These are phyloP conservation scores for Solanum neorickii DNA, from an alignment of 257 asterid species.

Conservation along the genomic window DNA sequence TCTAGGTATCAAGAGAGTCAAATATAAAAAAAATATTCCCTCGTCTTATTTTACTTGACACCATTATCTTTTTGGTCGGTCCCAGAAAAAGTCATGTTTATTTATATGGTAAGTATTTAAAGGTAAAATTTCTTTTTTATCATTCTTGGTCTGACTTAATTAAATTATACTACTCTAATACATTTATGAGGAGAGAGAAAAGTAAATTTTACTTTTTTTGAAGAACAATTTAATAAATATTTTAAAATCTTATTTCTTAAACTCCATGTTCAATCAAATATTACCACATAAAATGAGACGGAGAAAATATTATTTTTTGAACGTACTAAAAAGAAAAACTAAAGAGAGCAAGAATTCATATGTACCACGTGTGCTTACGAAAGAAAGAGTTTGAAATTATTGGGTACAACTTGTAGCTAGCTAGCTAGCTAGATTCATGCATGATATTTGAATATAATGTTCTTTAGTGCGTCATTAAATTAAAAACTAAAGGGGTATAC, in stretches of 20 bases:
- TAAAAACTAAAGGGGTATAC: neutral
- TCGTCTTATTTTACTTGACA: too few relatives aligned
- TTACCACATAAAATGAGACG: fast-evolving
- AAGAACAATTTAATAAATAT: fast-evolving
- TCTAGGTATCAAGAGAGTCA: neutral
- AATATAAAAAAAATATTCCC: neutral
- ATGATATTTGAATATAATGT: neutral
- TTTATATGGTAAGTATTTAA: too few relatives aligned
- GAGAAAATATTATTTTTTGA: neutral
- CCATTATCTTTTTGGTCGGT: too few relatives aligned
- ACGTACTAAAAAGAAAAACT: neutral
- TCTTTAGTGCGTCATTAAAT: neutral
- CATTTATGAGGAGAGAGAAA: too few relatives aligned
- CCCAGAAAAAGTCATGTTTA: too few relatives aligned
- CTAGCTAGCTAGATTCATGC: neutral
- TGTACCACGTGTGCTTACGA: neutral
- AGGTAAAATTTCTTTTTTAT: too few relatives aligned
- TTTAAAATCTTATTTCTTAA: too few relatives aligned
- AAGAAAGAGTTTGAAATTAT: neutral
- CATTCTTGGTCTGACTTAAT: too few relatives aligned
- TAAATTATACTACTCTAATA: too few relatives aligned
- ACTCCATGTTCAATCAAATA: fast-evolving
- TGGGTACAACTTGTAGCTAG: neutral
- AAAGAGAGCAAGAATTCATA: neutral
- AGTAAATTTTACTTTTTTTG: too few relatives aligned